These are phyloP conservation scores for Cryptococcus maquisensis DNA, from an alignment of 1,284 basidiomycete genomes.

Conservation along the genomic window DNA sequence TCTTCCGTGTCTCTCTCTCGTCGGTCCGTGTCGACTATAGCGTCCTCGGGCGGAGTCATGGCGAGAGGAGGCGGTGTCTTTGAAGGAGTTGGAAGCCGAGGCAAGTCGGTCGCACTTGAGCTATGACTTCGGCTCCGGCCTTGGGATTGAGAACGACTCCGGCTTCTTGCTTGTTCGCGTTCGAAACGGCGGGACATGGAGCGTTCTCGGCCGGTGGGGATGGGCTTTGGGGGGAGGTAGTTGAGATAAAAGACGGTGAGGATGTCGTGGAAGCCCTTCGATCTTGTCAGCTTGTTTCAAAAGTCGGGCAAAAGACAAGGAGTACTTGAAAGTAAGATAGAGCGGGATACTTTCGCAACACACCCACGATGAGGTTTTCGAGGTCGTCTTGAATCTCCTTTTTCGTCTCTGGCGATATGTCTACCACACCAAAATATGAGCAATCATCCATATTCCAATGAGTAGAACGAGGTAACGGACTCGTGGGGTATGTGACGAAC, in stretches of 20 bases:
- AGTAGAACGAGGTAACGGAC: constrained; percentile 50
- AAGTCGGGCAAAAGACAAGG: not conserved
- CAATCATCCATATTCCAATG: not conserved
- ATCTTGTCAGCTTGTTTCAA: not conserved
- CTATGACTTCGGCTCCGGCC: no score
- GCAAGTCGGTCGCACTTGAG: no score
- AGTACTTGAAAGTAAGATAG: constrained; percentile 80
- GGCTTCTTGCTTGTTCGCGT: not conserved
- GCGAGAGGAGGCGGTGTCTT: not conserved
- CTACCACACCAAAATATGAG: constrained; percentile 6
- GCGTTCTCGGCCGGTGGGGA: constrained; percentile 5
- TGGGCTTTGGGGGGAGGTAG: constrained; percentile 44
- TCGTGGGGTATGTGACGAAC: constrained; percentile 81
- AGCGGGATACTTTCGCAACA: constrained; percentile 67
- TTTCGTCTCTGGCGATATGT: constrained; percentile 32
- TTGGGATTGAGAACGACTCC: not conserved
- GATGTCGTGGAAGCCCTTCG: constrained; percentile 86
- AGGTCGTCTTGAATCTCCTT: constrained; percentile 62
- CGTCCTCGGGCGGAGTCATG: not conserved
- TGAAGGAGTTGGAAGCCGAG: not conserved
- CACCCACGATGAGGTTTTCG: constrained; percentile 65
- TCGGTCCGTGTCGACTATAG: not conserved
- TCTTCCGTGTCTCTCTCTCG: constrained; percentile 44
- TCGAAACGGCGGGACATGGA: not conserved
- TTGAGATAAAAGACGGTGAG: constrained; percentile 80